These are phyloP conservation scores for Lentithecium fluviatile DNA, from an alignment of 495 filamentous ascomycete genomes.

Conservation along the genomic window DNA sequence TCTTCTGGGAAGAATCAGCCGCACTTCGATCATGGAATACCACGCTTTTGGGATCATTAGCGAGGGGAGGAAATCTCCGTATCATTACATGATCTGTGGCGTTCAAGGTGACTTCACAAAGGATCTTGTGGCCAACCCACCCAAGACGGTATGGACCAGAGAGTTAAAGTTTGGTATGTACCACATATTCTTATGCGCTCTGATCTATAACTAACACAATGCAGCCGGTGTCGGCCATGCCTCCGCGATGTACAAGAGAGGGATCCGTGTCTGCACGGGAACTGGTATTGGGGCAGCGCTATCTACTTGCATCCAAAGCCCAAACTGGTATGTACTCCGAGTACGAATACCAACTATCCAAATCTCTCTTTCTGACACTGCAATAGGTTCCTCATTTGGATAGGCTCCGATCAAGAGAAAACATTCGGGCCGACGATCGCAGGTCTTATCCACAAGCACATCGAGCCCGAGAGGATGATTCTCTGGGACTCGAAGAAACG, in stretches of 20 bases:
- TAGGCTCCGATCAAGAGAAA: constrained; percentile 49
- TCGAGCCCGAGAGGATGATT: constrained; percentile 50
- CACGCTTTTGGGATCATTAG: constrained; percentile 51
- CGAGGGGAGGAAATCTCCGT: constrained; percentile 43
- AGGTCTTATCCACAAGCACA: constrained; percentile 46
- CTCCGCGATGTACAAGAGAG: constrained; percentile 50
- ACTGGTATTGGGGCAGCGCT: constrained; percentile 49
- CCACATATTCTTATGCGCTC: not conserved
- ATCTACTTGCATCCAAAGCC: constrained; percentile 49
- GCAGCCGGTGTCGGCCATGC: constrained; percentile 49
- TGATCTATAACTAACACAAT: constrained; percentile 28
- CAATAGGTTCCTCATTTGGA: constrained; percentile 47
- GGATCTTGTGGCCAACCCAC: constrained; percentile 44
- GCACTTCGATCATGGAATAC: constrained; percentile 51
- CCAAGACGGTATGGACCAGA: constrained; percentile 48
- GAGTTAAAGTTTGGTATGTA: constrained; percentile 50
- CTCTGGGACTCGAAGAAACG: constrained; percentile 51
- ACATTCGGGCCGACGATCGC: constrained; percentile 50
- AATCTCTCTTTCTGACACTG: no score
- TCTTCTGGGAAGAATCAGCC: constrained; percentile 48
- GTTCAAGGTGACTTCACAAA: constrained; percentile 50
- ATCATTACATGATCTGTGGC: constrained; percentile 51
- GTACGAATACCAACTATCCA: no score
- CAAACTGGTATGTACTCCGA: constrained; percentile 38
- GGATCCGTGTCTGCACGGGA: constrained; percentile 49